These are phyloP conservation scores for Raddia distichophylla DNA, from an alignment of 176 grass and related monocot genomes.

Conservation along the genomic window DNA sequence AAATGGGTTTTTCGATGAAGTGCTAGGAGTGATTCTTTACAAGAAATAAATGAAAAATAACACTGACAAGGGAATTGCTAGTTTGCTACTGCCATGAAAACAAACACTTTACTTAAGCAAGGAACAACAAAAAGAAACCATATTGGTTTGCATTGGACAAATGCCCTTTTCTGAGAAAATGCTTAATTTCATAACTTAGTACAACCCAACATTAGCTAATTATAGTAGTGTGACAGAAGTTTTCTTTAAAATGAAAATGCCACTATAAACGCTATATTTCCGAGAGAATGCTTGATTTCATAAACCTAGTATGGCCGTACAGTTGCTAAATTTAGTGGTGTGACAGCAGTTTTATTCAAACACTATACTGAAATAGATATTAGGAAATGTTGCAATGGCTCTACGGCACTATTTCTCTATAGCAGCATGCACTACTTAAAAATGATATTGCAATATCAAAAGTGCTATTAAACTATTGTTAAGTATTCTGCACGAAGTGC, in stretches of 20 bases:
- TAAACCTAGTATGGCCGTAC: neutral
- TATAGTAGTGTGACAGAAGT: neutral
- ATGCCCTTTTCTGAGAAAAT: neutral
- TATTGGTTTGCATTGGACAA: neutral
- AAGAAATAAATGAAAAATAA: slow-evolving; percentile 1
- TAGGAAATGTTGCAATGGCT: neutral
- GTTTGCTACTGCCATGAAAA: neutral
- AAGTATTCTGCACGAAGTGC: neutral
- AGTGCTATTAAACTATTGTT: neutral
- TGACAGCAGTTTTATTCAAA: neutral
- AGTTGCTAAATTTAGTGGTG: neutral
- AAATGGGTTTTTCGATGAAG: neutral
- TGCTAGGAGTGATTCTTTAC: neutral
- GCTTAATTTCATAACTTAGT: neutral
- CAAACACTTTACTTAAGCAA: neutral
- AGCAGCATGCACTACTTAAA: neutral
- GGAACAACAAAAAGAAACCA: neutral
- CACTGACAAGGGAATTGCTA: neutral
- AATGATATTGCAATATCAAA: neutral
- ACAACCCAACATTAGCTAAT: neutral
- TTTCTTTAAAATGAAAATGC: neutral
- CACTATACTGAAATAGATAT: neutral
- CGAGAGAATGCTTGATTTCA: neutral
- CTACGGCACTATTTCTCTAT: neutral
- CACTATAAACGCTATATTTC: neutral